phyloP scores from a whole-genome alignment of 176 grass and related monocot species.

The Carex cristatella region DNA sequence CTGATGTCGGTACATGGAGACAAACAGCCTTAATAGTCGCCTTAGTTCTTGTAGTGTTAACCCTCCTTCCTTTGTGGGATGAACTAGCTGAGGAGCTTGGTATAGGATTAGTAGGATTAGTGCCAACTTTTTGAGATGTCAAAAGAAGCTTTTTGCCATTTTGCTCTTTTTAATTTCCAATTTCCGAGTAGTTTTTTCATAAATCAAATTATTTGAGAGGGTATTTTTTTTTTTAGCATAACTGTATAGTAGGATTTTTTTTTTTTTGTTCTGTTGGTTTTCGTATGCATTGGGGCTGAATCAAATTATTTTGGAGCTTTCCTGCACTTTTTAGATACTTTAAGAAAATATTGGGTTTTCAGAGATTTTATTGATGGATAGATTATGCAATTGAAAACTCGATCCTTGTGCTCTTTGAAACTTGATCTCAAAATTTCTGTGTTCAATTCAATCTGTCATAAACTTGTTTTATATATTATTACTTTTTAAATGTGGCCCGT shows the following conservation, averaged over 20 bases:
- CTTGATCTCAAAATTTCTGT: too few relatives aligned
- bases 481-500: too few relatives aligned
- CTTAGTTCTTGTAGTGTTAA: conserved; percentile 67
- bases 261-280: background rate
- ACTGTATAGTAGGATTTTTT: background rate
- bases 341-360: background rate
- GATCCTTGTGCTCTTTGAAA: too few relatives aligned
- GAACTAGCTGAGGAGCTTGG: conserved; percentile 94
- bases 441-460: too few relatives aligned
- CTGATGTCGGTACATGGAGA: conserved; percentile 84
- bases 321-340: background rate
- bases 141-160: background rate
- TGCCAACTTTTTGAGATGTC: conserved; percentile 54
- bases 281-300: background rate
- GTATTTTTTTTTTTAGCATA: background rate
- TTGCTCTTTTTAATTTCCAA: background rate
- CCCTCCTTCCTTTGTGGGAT: conserved; percentile 85
- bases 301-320: background rate
- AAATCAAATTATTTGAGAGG: background rate
- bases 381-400: too few relatives aligned
- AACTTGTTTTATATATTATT: too few relatives aligned
- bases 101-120: conserved; percentile 79
- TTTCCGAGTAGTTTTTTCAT: background rate
- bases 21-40: conserved; percentile 45
- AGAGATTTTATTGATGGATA: background rate